Conservation (phyloP, 2,329 filamentous ascomycete species). For the Chalara sp. region DNA sequence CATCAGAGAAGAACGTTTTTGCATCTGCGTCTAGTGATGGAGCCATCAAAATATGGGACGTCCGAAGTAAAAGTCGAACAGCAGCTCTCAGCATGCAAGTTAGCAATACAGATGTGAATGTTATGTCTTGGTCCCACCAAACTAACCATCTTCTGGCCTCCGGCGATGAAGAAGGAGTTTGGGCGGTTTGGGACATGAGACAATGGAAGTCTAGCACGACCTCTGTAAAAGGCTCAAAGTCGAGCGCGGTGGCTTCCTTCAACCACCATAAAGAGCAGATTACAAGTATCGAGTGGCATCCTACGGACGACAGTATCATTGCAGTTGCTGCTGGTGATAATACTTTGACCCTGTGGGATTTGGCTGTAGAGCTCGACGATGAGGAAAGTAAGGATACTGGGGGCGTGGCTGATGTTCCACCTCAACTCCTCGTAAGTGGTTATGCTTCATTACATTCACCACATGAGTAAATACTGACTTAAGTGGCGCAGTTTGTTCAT, state of each 20-base stretch:
- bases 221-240: constrained; percentile 40
- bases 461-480: too few relatives aligned
- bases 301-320: constrained; percentile 91
- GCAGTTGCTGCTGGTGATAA: constrained; percentile 89
- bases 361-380: constrained; percentile 93
- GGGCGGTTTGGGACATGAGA: constrained; percentile 93
- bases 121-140: constrained; percentile 89
- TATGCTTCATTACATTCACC: too few relatives aligned
- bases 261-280: constrained; percentile 95
- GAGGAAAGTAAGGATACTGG: constrained; percentile 90
- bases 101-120: constrained; percentile 83
- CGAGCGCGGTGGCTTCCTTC: constrained; percentile 85
- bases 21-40: constrained; percentile 91
- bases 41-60: constrained; percentile 93
- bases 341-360: constrained; percentile 92
- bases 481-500: constrained; percentile 63
- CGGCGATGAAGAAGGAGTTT: constrained; percentile 86
- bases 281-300: constrained; percentile 95
- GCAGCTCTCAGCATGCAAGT: constrained; percentile 84
- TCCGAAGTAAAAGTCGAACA: constrained; percentile 81
- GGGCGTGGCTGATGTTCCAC: constrained; percentile 82
- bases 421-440: constrained; percentile 59
- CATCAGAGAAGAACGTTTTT: constrained; percentile 87
- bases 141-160: constrained; percentile 86
- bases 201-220: constrained; percentile 73